A percentile compares a stretch with the other conserved stretches of the same genome.
Evolutionary conservation across 495 filamentous ascomycete species (phyloP).

Genomic region (Hyaloscypha finlandica): DNA sequence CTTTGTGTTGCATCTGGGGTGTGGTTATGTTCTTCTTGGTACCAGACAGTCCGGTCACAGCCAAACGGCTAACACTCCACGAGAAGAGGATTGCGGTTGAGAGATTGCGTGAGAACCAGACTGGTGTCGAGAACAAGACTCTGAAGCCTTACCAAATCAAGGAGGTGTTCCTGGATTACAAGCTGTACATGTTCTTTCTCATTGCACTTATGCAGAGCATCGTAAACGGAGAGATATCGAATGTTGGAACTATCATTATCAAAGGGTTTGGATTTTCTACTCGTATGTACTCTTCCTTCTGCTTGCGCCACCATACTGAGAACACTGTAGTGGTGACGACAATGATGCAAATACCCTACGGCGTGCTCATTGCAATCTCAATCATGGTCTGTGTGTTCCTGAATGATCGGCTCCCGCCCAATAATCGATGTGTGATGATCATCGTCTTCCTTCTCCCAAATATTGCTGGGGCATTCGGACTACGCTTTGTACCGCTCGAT

Average conservation of each 20-base stretch:
- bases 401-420: slow-evolving; percentile 55
- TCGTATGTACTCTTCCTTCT: slow-evolving; percentile 38
- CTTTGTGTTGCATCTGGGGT: slow-evolving; percentile 21
- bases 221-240: slow-evolving; percentile 56
- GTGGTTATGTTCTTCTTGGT: slow-evolving; percentile 16
- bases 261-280: slow-evolving; percentile 57
- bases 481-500: slow-evolving; percentile 51
- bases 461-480: slow-evolving; percentile 53
- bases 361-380: slow-evolving; percentile 56
- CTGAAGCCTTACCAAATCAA: slow-evolving; percentile 58
- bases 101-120: slow-evolving; percentile 63
- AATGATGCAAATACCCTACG: slow-evolving; percentile 60
- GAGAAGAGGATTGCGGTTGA: slow-evolving; percentile 61
- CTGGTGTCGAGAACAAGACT: slow-evolving; percentile 70
- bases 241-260: slow-evolving; percentile 64
- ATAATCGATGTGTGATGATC: slow-evolving; percentile 57
- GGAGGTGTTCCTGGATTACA: slow-evolving; percentile 57
- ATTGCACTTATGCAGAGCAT: slow-evolving; percentile 50
- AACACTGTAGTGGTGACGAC: slow-evolving; percentile 34
- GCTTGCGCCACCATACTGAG: no score
- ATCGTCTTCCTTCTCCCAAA: slow-evolving; percentile 57
- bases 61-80: slow-evolving; percentile 62
- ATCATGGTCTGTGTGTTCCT: slow-evolving; percentile 58
- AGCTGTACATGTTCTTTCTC: slow-evolving; percentile 58
- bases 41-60: slow-evolving; percentile 63